Percentiles rank a stretch among this genome's conserved stretches.
Evolutionary conservation across 352 stramenopile genomes (phyloP).

Genomic region (Phytophthora pini): DNA sequence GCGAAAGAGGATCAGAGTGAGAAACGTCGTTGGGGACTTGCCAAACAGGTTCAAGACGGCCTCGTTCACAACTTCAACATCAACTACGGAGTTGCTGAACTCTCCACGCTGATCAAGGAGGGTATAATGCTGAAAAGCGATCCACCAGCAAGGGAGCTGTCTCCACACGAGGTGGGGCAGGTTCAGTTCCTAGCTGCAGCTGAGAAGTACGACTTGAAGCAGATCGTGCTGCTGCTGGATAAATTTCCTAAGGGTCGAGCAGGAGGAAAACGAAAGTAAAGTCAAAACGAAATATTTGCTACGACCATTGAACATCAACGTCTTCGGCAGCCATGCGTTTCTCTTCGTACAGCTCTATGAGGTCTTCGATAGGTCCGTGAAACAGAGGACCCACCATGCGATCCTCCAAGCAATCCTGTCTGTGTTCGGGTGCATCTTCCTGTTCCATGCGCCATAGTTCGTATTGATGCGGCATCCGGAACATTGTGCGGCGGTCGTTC

Average conservation of each 20-base stretch:
- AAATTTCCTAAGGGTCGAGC: slow-evolving; percentile 71
- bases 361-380: slow-evolving; percentile 51
- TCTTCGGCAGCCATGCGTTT: slow-evolving; percentile 64
- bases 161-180: slow-evolving; percentile 54
- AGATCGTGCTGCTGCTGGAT: slow-evolving; percentile 65
- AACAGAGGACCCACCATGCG: slow-evolving; percentile 54
- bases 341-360: slow-evolving; percentile 61
- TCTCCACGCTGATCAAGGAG: slow-evolving; percentile 68
- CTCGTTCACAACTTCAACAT: slow-evolving; percentile 74
- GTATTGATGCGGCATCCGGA: slow-evolving; percentile 54
- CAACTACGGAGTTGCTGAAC: slow-evolving; percentile 75
- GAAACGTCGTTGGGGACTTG: slow-evolving; percentile 74
- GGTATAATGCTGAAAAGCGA: slow-evolving; percentile 50
- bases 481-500: slow-evolving; percentile 58
- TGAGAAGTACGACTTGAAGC: slow-evolving; percentile 84
- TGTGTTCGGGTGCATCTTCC: slow-evolving; percentile 57
- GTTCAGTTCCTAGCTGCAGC: slow-evolving; percentile 70
- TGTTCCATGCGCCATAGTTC: slow-evolving; percentile 78
- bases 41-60: slow-evolving; percentile 77
- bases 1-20: slow-evolving; percentile 67
- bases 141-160: slow-evolving; percentile 33
- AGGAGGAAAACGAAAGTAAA: slow-evolving; percentile 18
- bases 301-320: slow-evolving; percentile 37
- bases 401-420: slow-evolving; percentile 39
- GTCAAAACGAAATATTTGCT: slow-evolving; percentile 12